Conservation (phyloP, 805 yeast genomes). For the Zygosaccharomyces kombuchaensis region DNA sequence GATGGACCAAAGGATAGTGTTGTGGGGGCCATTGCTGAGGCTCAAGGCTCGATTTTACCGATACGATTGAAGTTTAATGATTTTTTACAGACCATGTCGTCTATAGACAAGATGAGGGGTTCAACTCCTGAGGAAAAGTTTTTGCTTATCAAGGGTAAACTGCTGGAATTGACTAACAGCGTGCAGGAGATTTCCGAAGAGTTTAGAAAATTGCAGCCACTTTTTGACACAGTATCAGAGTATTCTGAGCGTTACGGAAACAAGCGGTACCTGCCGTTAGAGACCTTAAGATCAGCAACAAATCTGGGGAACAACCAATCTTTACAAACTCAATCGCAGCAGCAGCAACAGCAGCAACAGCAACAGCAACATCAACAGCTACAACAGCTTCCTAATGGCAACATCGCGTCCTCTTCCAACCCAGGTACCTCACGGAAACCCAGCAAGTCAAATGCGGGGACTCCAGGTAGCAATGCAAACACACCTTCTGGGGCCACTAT, state of each 20-base stretch:
- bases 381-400: conserved; percentile 4
- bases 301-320: conserved; percentile 3
- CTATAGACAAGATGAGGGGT: conserved; percentile 13
- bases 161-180: conserved; percentile 20
- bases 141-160: conserved; percentile 15
- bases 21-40: conserved; percentile 6
- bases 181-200: conserved; percentile 26
- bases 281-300: conserved; percentile 15
- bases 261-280: conserved; percentile 26
- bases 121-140: conserved; percentile 23
- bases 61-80: conserved; percentile 27
- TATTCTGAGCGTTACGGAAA: conserved; percentile 18
- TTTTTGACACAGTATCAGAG: conserved; percentile 27
- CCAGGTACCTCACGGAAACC: conserved; percentile 4
- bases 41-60: conserved; percentile 19
- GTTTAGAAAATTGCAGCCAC: conserved; percentile 22
- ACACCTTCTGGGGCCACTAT: conserved; percentile 16
- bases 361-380: conserved; percentile 5
- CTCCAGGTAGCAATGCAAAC: conserved; percentile 16
- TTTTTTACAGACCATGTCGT: conserved; percentile 24
- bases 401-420: neutral
- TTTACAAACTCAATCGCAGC: conserved; percentile 4
- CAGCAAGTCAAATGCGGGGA: conserved; percentile 18
- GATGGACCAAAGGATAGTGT: conserved; percentile 15
- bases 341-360: neutral